These are phyloP conservation scores for Ogataea wickerhamii DNA, from an alignment of 805 yeast genomes.

Conservation along the genomic window DNA sequence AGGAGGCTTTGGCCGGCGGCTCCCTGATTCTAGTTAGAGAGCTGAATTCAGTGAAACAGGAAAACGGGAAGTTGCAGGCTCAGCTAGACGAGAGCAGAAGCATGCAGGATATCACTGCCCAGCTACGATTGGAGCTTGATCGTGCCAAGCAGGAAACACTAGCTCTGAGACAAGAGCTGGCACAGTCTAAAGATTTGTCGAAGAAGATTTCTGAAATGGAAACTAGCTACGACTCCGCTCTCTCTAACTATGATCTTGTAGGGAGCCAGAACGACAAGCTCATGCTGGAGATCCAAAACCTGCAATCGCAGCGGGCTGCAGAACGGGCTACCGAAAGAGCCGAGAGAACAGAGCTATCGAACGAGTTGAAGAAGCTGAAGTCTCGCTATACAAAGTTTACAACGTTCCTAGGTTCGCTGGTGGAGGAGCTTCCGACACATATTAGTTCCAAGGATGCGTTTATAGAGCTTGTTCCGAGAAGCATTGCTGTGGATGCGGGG, in stretches of 20 bases:
- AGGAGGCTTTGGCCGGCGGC: slow-evolving; percentile 1
- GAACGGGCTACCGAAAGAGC: too few relatives aligned
- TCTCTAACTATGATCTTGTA: slow-evolving; percentile 7
- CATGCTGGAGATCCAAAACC: background rate
- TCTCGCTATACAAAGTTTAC: slow-evolving; percentile 3
- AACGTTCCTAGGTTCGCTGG: slow-evolving; percentile 4
- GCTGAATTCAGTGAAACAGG: slow-evolving; percentile 9
- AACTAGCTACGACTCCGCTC: slow-evolving; percentile 8
- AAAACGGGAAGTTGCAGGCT: slow-evolving; percentile 7
- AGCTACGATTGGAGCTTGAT: background rate
- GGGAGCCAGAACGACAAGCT: slow-evolving; percentile 8
- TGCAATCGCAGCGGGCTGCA: background rate
- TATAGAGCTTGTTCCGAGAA: slow-evolving; percentile 3
- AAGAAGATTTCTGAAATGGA: slow-evolving; percentile 9
- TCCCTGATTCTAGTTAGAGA: slow-evolving; percentile 2
- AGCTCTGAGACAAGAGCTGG: slow-evolving; percentile 4
- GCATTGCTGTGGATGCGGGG: background rate
- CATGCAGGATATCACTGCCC: slow-evolving; percentile 5
- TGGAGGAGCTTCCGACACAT: slow-evolving; percentile 9
- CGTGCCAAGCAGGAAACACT: background rate
- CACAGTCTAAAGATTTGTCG: slow-evolving; percentile 8
- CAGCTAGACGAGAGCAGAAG: background rate
- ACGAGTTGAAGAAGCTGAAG: slow-evolving; percentile 1
- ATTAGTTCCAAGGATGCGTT: slow-evolving; percentile 10
- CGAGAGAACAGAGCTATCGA: too few relatives aligned